Evolutionary conservation across 306 rosid genomes (phyloP).

Genomic region (Trifolium dubium): DNA sequence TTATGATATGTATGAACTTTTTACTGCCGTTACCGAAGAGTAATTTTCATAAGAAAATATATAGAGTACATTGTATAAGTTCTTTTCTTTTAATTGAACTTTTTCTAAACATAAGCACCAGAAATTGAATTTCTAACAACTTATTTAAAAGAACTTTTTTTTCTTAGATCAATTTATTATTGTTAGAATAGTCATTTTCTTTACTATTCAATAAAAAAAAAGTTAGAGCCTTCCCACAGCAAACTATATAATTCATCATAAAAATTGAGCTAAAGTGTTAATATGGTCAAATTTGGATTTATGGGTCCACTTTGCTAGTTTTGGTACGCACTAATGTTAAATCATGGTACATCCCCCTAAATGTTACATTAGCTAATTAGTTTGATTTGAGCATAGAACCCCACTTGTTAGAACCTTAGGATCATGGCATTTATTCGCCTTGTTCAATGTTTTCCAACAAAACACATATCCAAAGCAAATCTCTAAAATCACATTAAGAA

Average conservation of each 20-base stretch:
- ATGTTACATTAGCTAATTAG: conserved; percentile 36
- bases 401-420: conserved; percentile 59
- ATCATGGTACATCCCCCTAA: conserved; percentile 61
- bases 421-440: conserved; percentile 52
- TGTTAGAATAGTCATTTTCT: conserved; percentile 12
- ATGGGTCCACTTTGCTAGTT: conserved; percentile 43
- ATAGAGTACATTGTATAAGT: too few relatives aligned
- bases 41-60: too few relatives aligned
- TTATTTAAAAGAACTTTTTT: too few relatives aligned
- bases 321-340: conserved; percentile 36
- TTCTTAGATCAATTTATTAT: too few relatives aligned
- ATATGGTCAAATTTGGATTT: conserved; percentile 32
- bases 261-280: conserved; percentile 22
- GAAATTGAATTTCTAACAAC: too few relatives aligned
- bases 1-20: too few relatives aligned
- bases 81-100: too few relatives aligned
- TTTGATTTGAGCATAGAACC: conserved; percentile 40
- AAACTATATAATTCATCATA: background rate
- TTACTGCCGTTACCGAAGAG: too few relatives aligned
- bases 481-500: conserved; percentile 36
- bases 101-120: too few relatives aligned
- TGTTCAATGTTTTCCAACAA: conserved; percentile 55
- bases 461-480: conserved; percentile 43
- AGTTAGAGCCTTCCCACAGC: background rate
- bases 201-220: background rate